phyloP scores from a whole-genome alignment of 768 basidiomycete species.

The Lentinula guzmanii region DNA sequence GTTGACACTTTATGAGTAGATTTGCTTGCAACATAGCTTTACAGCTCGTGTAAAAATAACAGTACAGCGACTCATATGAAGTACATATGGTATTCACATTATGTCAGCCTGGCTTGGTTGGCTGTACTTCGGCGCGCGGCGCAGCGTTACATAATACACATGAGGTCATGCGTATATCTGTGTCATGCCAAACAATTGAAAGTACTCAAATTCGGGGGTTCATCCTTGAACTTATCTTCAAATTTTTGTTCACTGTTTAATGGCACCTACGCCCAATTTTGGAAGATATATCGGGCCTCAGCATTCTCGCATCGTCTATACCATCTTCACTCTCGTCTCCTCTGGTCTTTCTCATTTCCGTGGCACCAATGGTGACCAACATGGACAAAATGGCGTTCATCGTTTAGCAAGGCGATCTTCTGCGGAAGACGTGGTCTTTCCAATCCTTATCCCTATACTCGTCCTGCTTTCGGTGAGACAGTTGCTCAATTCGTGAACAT shows the following conservation, averaged over 20 bases:
- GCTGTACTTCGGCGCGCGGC: not conserved
- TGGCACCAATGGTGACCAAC: not conserved
- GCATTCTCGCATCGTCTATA: not conserved
- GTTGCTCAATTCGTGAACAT: not conserved
- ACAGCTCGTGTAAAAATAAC: not conserved
- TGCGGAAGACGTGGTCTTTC: not conserved
- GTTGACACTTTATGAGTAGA: not conserved
- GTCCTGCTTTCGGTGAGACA: constrained; percentile 48
- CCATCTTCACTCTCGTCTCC: constrained; percentile 1
- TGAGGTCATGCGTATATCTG: not conserved
- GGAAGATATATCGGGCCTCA: not conserved
- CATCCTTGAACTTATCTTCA: not conserved
- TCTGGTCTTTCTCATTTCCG: not conserved
- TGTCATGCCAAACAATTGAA: no score
- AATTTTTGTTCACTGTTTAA: not conserved
- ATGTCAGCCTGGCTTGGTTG: no score
- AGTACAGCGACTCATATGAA: not conserved
- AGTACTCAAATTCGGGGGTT: not conserved
- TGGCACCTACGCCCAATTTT: constrained; percentile 1
- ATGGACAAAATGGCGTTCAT: not conserved
- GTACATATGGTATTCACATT: no score
- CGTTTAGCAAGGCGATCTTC: not conserved
- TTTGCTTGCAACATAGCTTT: not conserved
- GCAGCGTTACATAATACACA: not conserved
- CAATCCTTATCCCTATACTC: constrained; percentile 71